A percentile compares a stretch with the other conserved stretches of the same genome.
These are phyloP conservation scores for Cicer yamashitae DNA, from an alignment of 306 rosid species.

Conservation along the genomic window DNA sequence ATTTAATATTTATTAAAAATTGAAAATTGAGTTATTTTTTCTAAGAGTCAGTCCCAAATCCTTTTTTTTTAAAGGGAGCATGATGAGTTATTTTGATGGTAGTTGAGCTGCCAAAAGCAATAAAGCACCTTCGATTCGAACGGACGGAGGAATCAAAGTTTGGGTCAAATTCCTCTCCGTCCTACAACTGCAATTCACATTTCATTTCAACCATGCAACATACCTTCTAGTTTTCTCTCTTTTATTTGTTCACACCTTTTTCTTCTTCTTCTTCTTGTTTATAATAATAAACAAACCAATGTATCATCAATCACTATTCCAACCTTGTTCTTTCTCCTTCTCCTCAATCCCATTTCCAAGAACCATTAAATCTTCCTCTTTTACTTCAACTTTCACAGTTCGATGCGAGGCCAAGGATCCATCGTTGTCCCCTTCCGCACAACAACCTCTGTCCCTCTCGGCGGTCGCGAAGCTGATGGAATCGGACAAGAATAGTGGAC, in stretches of 20 bases:
- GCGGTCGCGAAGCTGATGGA: conserved; percentile 43
- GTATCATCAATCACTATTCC: conserved; percentile 51
- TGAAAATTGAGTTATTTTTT: too few species aligned
- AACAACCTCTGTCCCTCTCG: conserved; percentile 26
- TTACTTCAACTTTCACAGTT: conserved; percentile 27
- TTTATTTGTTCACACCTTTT: too few species aligned
- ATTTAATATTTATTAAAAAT: too few species aligned
- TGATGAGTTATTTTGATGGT: background rate
- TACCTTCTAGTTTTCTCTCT: too few species aligned
- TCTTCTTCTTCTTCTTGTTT: too few species aligned
- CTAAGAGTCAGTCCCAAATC: too few species aligned
- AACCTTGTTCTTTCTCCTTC: conserved; percentile 34
- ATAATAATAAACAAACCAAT: conserved; percentile 4
- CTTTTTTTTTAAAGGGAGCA: too few species aligned
- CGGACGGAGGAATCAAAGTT: conserved; percentile 23
- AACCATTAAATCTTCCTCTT: conserved; percentile 12
- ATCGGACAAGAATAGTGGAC: conserved; percentile 42
- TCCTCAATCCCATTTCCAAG: conserved; percentile 31
- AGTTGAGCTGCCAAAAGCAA: conserved; percentile 17
- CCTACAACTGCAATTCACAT: too few species aligned
- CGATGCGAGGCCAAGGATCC: conserved; percentile 53
- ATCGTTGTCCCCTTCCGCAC: conserved; percentile 20
- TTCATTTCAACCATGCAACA: too few species aligned
- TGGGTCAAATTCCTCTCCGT: too few species aligned
- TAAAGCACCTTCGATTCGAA: background rate